Evolutionary conservation across 306 rosid species (phyloP).

Genomic region (Quercus ilex): DNA sequence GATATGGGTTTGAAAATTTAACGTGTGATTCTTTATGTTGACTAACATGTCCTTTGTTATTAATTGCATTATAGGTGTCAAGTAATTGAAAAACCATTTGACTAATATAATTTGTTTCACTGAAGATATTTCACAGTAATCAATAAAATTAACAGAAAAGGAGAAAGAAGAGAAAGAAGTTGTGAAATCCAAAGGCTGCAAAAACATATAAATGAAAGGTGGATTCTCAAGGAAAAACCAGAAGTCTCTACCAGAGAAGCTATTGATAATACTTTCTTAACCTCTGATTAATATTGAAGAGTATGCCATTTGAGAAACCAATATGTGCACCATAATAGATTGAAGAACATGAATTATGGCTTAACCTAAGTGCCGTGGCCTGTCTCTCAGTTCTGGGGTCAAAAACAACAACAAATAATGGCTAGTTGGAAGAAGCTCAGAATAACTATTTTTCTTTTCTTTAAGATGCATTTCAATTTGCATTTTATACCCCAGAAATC

Average conservation of each 20-base stretch:
- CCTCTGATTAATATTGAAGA: not conserved
- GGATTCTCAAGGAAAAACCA: not conserved
- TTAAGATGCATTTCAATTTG: not conserved
- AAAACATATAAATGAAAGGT: not conserved
- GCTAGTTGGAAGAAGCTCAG: not conserved
- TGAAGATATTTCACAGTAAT: no score
- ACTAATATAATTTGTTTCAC: no score
- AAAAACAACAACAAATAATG: not conserved
- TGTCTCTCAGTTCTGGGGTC: not conserved
- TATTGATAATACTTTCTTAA: not conserved
- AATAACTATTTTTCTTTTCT: not conserved
- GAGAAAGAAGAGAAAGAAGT: not conserved
- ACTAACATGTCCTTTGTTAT: no score
- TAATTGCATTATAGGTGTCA: no score
- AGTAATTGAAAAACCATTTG: no score
- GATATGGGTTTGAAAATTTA: no score
- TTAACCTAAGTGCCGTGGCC: not conserved
- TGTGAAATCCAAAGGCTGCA: no score
- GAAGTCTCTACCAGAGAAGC: not conserved
- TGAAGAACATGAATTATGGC: not conserved
- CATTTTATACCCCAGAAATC: conserved; percentile 17
- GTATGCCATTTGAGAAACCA: not conserved
- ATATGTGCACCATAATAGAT: not conserved
- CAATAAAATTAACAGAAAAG: not conserved
- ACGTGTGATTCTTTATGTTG: no score